A percentile compares a stretch with the other conserved stretches of the same genome.
Conservation (phyloP, 2,329 filamentous ascomycete species). For the Pleoardoris graminearum region DNA sequence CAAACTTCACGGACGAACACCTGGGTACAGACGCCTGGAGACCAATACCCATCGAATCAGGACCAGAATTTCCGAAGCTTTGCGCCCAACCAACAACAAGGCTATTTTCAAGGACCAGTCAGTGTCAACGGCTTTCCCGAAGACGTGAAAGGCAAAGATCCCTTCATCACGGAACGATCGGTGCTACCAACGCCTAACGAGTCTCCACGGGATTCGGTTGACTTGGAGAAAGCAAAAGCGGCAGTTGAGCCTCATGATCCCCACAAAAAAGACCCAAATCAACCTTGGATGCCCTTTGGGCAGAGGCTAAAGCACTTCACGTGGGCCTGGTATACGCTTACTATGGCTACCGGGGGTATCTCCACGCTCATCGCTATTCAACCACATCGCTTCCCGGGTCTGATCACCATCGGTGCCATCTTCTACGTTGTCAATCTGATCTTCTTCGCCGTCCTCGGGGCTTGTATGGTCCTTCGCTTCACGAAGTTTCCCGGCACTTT, state of each 20-base stretch:
- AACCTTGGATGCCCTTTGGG: conserved; percentile 34
- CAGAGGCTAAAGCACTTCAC: conserved; percentile 48
- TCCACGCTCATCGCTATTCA: conserved; percentile 49
- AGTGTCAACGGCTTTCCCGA: conserved; percentile 32
- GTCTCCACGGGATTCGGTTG: conserved; percentile 22
- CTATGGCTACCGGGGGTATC: conserved; percentile 55
- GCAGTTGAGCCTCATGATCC: conserved; percentile 25
- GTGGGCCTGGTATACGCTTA: conserved; percentile 54
- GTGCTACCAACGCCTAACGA: conserved; percentile 20
- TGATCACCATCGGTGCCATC: conserved; percentile 56
- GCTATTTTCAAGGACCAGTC: conserved; percentile 26
- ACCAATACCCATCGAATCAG: conserved; percentile 17
- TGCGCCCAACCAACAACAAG: conserved; percentile 11
- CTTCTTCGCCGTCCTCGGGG: conserved; percentile 46
- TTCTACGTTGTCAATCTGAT: conserved; percentile 57
- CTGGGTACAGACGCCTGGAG: conserved; percentile 33
- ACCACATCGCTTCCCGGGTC: conserved; percentile 53
- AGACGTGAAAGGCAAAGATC: conserved; percentile 28
- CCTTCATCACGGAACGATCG: conserved; percentile 12
- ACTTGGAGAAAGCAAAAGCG: conserved; percentile 37
- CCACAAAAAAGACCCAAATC: conserved; percentile 39
- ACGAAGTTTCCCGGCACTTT: conserved; percentile 50
- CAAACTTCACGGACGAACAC: conserved; percentile 34
- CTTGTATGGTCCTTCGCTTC: conserved; percentile 50
- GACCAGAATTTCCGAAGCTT: neutral